Evolutionary conservation across 495 filamentous ascomycete genomes (phyloP), one percentile per base, ranked within the genome.

Genomic region (Tuber aestivum): DNA sequence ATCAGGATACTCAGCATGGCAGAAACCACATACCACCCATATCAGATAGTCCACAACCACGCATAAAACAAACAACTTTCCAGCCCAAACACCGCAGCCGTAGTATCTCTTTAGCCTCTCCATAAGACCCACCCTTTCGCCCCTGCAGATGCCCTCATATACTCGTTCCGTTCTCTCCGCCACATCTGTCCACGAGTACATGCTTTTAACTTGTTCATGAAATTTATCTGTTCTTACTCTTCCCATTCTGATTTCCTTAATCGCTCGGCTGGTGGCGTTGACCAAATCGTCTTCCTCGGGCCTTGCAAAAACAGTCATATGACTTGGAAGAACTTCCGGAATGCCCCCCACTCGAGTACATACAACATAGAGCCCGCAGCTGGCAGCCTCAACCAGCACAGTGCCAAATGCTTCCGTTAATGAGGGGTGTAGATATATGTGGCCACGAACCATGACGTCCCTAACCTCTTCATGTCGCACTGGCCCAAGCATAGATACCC

Each of bases 11-110:
- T 77, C 14, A 35, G 37, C 56, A 45, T 14, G n/a, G 10, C 40
- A 32, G 41, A 41, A 48, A 70, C 56, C 42, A 74, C 77, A 85
- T 72, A 95, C 89, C 41, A 96, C 86, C 77, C 92, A 97, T 70
- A 99, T 86, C 76, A 99, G 83, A 80, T 95, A 97, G 82, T 99
- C 95, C 69, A 99, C 91, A 76, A 97, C 90, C 23, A 95, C 94
- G 76, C 94, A 97, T 3, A 99, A 84, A 80, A 94, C 97, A 82
- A 99, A 99, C 37, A 99, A 84, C 84, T 99, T 99, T 12, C 95
- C 95, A 16, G 95, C 95, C 95, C 95, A 99, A 56, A 98, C 94
- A n/a, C 95, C 95, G 81, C 95, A 99, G n/a, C 95, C 95, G 82
- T 98, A 99, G 81, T 99, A 98, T 40, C 94, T 85, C 84, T 99